Conservation (phyloP, 805 yeast genomes). For the Yamadazyma nakazawae region DNA sequence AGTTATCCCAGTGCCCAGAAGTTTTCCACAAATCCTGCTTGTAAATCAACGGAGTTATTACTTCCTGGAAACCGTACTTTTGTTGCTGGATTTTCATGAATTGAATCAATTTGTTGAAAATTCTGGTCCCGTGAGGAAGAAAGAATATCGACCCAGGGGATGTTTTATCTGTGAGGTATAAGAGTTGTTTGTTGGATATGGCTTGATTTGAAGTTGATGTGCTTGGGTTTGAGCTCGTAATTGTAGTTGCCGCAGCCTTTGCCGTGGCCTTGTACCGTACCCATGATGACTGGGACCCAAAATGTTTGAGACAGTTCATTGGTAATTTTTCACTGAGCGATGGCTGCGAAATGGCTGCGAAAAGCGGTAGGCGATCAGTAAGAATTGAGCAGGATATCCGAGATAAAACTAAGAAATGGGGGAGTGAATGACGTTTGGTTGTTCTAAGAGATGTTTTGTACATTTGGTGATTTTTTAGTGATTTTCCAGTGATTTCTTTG, state of each 20-base stretch:
- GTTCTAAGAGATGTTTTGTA: no score
- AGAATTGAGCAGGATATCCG: no score
- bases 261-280: neutral
- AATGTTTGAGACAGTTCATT: neutral
- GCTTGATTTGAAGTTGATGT: slow-evolving; percentile 26
- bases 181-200: slow-evolving; percentile 63
- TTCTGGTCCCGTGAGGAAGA: slow-evolving; percentile 86
- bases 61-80: slow-evolving; percentile 84
- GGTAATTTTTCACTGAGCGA: neutral
- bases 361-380: neutral
- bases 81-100: slow-evolving; percentile 86
- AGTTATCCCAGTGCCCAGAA: slow-evolving; percentile 96
- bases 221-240: neutral
- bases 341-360: neutral
- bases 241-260: no score
- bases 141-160: slow-evolving; percentile 94
- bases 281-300: neutral
- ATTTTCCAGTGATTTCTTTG: no score
- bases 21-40: slow-evolving; percentile 81
- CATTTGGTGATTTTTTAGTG: no score
- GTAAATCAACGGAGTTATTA: slow-evolving; percentile 86
- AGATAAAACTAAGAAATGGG: no score
- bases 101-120: slow-evolving; percentile 71
- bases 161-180: slow-evolving; percentile 72
- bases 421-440: no score